Evolutionary conservation across 495 filamentous ascomycete species (phyloP), one percentile per base, ranked within the genome.

Genomic region (Penicillium goetzii): DNA sequence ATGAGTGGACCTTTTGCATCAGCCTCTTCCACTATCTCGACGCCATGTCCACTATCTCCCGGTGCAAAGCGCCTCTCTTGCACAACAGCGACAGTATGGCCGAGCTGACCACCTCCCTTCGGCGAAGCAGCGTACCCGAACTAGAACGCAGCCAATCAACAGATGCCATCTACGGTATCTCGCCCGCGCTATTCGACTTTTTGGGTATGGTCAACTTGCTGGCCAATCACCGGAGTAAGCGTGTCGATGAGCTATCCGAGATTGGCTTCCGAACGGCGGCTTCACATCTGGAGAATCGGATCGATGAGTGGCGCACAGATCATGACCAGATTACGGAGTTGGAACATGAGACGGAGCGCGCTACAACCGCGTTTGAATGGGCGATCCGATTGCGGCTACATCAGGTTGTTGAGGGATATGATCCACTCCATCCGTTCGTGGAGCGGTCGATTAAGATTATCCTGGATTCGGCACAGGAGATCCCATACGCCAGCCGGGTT

Each of bases 11-110:
- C 1, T 74, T 74, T 25, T 74, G 70, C 45, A 60, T 73, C 7
- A 68, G 62, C 49, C 57, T 74, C 0, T 74, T 74, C 47, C 70
- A 71, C 32, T 74, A 74, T 53, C 62, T 74, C 0, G 72, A 74
- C 40, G 69, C 72, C 25, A 73, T 74, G 72, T 74, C 70, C 0
- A 74, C 72, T 3, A 69, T 74, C 41, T 74, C 72, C 17, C 64
- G 72, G 7, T 74, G 72, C 64, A 71, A 71, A 15, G 61, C 72
- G 8, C 68, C 72, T 2, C 60, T 74, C 7, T 62, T 74, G 11
- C 72, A 66, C 4, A 55, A 56, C 12, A 60, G 41, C 0, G 65
- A 68, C 4, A 65, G 56, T 9, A 62, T 70, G 25, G 61, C 58
- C 0, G 72, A 74, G 34, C 43, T 74, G 6, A 67, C 62, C 15